Evolutionary conservation across 225 moss, liverwort and hornwort genomes (phyloP).

Genomic region (Pseudoscleropodium purum): DNA sequence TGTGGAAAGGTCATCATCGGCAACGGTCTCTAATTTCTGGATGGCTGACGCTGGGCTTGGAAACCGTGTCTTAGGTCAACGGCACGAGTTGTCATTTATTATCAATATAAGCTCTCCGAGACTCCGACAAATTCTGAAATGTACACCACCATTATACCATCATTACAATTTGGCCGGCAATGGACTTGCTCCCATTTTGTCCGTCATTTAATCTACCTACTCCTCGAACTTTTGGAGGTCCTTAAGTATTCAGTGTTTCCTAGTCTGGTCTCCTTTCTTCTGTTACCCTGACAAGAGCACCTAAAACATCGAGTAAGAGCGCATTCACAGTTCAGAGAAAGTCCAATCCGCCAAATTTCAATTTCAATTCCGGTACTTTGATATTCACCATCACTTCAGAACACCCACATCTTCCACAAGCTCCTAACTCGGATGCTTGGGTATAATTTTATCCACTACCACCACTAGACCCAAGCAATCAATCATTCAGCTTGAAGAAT

Average conservation of each 20-base stretch:
- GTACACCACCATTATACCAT: too few species aligned
- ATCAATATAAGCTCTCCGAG: background rate
- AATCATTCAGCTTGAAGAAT: background rate
- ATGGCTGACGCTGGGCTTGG: background rate
- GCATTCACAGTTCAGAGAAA: background rate
- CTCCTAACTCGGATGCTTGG: background rate
- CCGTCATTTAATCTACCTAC: too few species aligned
- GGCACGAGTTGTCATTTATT: too few species aligned
- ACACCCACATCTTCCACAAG: constrained; percentile 8
- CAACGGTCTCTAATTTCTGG: background rate
- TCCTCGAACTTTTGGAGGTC: too few species aligned
- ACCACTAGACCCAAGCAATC: background rate
- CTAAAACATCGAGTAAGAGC: background rate
- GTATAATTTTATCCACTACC: background rate
- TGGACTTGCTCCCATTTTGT: too few species aligned
- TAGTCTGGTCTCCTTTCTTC: too few species aligned
- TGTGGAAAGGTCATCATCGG: background rate
- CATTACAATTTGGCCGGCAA: too few species aligned
- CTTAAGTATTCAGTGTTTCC: background rate
- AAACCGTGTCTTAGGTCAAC: too few species aligned
- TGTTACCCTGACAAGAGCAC: too few species aligned
- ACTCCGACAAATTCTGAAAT: background rate
- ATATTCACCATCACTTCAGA: background rate
- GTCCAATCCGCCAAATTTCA: background rate
- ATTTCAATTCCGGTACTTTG: constrained; percentile 1